Evolutionary conservation across 1,139 yeast genomes (phyloP).

Genomic region (Wickerhamomyces sp.): DNA sequence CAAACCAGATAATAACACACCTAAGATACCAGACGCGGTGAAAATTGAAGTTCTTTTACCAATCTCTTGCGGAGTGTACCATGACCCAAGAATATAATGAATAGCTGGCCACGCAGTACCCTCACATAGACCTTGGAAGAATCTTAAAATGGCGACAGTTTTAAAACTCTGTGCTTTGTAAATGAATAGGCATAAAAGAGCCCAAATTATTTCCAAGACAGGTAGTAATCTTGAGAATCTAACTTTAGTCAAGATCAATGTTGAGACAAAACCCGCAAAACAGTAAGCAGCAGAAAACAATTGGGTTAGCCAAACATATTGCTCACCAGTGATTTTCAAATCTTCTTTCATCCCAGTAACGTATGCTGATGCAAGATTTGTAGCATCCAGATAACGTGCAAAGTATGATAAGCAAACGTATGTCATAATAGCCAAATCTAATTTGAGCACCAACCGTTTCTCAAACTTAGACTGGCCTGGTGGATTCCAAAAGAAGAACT

Average conservation of each 20-base stretch:
- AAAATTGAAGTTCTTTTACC: constrained; percentile 54
- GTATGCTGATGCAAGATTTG: constrained; percentile 53
- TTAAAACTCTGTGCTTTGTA: constrained; percentile 29
- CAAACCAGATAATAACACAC: constrained; percentile 53
- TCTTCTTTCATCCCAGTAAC: constrained; percentile 50
- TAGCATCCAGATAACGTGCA: constrained; percentile 47
- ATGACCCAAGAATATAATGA: constrained; percentile 53
- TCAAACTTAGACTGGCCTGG: constrained; percentile 34
- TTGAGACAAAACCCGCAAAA: constrained; percentile 46
- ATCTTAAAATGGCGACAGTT: constrained; percentile 29
- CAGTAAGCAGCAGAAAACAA: constrained; percentile 52
- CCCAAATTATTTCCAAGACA: constrained; percentile 38
- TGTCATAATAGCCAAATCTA: constrained; percentile 34
- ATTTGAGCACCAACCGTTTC: constrained; percentile 31
- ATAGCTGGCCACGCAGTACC: constrained; percentile 51
- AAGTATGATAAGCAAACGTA: constrained; percentile 33
- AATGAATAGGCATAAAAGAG: constrained; percentile 42
- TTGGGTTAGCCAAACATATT: constrained; percentile 47
- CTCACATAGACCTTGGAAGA: constrained; percentile 55
- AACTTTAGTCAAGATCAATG: constrained; percentile 32
- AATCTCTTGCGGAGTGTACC: constrained; percentile 52
- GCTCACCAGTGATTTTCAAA: constrained; percentile 38
- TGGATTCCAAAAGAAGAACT: constrained; percentile 34
- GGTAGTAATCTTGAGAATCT: constrained; percentile 24
- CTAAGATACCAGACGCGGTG: constrained; percentile 52